phyloP scores from a whole-genome alignment of 164 flowering plant species.

The Sextonia rubra region DNA sequence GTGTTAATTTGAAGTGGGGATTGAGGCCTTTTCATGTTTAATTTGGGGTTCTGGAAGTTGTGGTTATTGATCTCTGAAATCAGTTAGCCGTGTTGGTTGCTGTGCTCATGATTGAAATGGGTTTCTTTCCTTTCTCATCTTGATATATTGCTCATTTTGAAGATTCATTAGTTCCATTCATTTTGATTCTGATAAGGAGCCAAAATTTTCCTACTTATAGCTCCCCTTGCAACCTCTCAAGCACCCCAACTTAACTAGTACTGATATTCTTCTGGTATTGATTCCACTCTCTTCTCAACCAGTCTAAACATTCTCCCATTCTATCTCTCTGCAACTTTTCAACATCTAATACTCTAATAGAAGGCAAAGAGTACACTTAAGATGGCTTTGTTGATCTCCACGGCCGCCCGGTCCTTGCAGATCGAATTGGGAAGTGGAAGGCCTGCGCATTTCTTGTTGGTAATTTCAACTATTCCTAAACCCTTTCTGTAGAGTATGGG shows the following conservation, averaged over 20 bases:
- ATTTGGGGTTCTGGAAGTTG: too few relatives aligned
- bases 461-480: constrained; percentile 11
- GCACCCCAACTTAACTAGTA: background rate
- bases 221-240: background rate
- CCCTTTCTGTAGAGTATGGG: background rate
- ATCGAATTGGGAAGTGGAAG: constrained; percentile 66
- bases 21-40: too few relatives aligned
- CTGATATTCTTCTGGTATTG: background rate
- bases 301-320: too few relatives aligned
- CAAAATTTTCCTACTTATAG: background rate
- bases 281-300: background rate
- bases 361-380: constrained; percentile 35
- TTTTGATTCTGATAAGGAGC: too few relatives aligned
- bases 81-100: too few relatives aligned
- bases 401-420: constrained; percentile 53
- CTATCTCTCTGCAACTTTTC: background rate
- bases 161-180: too few relatives aligned
- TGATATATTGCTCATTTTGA: too few relatives aligned
- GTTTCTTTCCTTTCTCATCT: too few relatives aligned
- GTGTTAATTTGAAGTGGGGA: too few relatives aligned
- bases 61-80: too few relatives aligned
- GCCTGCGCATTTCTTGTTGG: constrained; percentile 68
- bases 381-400: constrained; percentile 67
- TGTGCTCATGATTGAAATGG: too few relatives aligned
- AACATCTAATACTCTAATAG: constrained; percentile 8